Percentiles rank a stretch among this genome's conserved stretches.
phyloP scores from a whole-genome alignment of 441 rosid genomes.

The Gossypium trilobum region DNA sequence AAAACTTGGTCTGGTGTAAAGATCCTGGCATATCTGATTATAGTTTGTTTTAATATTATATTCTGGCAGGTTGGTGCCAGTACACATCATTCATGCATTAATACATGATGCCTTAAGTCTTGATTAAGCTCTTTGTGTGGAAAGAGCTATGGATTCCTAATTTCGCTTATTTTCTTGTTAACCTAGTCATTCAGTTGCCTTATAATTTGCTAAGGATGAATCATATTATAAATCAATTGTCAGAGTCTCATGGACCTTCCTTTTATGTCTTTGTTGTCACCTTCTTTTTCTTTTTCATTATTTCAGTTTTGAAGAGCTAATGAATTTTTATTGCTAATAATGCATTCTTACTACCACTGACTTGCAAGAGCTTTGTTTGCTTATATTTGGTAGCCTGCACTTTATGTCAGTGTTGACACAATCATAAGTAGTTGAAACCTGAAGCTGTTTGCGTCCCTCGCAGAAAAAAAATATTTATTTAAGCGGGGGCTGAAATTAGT shows the following conservation, averaged over 20 bases:
- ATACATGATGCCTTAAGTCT: not conserved
- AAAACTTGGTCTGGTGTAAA: constrained; percentile 1
- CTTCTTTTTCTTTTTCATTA: not conserved
- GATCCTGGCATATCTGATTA: not conserved
- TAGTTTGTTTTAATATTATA: not conserved
- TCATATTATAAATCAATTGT: not conserved
- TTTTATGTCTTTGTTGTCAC: not conserved
- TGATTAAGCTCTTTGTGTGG: not conserved
- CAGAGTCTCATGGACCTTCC: not conserved
- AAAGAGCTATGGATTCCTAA: not conserved
- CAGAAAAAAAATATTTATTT: not conserved
- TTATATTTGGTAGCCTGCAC: not conserved
- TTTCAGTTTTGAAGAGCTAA: not conserved
- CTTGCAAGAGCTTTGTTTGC: not conserved
- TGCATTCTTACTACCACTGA: not conserved
- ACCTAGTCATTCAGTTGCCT: not conserved
- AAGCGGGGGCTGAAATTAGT: not conserved
- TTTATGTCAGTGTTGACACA: not conserved
- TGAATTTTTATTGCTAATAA: not conserved
- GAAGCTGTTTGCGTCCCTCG: not conserved
- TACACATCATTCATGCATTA: not conserved
- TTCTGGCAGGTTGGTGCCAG: not conserved
- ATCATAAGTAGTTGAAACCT: not conserved
- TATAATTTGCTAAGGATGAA: not conserved
- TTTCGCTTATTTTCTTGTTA: not conserved